phyloP scores from a whole-genome alignment of 805 yeast species.

The Ogataea sp. region DNA sequence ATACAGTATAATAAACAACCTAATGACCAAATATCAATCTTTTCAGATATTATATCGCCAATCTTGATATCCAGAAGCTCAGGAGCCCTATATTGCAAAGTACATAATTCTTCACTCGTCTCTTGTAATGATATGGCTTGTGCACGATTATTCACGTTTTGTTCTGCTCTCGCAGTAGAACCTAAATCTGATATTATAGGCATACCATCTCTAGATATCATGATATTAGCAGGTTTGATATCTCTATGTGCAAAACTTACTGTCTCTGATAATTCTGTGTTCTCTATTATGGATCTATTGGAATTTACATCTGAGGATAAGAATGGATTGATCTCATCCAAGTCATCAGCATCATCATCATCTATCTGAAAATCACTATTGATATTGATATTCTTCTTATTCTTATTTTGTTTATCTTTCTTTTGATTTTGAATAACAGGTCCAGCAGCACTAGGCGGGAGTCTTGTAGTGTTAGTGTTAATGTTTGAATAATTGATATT shows the following conservation, averaged over 20 bases:
- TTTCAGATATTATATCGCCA: constrained; percentile 57
- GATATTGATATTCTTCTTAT: not conserved
- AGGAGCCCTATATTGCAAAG: constrained; percentile 85
- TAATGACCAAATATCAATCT: constrained; percentile 84
- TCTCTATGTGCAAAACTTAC: constrained; percentile 80
- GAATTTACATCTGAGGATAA: constrained; percentile 9
- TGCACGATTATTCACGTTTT: constrained; percentile 46
- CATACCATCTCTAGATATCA: constrained; percentile 64
- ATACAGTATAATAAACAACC: constrained; percentile 79
- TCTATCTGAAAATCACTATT: constrained; percentile 3
- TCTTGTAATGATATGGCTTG: constrained; percentile 76
- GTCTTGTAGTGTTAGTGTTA: constrained; percentile 9
- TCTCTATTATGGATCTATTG: constrained; percentile 8
- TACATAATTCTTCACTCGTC: constrained; percentile 75
- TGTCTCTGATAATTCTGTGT: constrained; percentile 46
- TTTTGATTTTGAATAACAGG: no score
- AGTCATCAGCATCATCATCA: constrained; percentile 24
- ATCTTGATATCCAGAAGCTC: constrained; percentile 75
- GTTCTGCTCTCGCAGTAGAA: constrained; percentile 59
- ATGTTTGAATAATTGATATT: constrained; percentile 10
- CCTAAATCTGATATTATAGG: constrained; percentile 86
- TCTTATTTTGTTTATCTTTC: no score
- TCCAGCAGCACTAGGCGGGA: not conserved
- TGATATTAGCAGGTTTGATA: constrained; percentile 81
- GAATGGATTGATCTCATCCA: no score